Evolutionary conservation across 352 stramenopile species (phyloP).

Genomic region (Pythium angustatum): DNA sequence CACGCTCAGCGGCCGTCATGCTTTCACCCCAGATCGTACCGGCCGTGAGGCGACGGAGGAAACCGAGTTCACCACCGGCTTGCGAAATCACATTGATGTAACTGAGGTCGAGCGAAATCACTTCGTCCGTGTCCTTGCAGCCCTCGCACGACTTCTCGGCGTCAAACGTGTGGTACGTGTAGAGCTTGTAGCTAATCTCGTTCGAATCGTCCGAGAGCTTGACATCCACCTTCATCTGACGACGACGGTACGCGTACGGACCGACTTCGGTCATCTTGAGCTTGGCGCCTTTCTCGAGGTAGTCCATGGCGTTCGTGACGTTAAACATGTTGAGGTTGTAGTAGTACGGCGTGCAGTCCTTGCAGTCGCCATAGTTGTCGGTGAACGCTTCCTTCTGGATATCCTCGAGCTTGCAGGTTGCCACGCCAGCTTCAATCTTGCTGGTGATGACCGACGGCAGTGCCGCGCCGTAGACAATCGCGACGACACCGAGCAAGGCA

Average conservation of each 20-base stretch:
- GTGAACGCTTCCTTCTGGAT: slow-evolving; percentile 44
- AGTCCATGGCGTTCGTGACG: slow-evolving; percentile 68
- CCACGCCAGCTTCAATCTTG: slow-evolving; percentile 39
- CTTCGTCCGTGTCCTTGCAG: slow-evolving; percentile 58
- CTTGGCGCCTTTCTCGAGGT: slow-evolving; percentile 46
- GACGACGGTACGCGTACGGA: slow-evolving; percentile 66
- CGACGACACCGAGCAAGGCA: slow-evolving; percentile 39
- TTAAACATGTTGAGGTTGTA: slow-evolving; percentile 67
- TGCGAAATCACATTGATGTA: slow-evolving; percentile 68
- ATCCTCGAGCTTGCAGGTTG: slow-evolving; percentile 41
- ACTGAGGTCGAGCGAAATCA: slow-evolving; percentile 54
- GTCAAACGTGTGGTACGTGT: slow-evolving; percentile 71
- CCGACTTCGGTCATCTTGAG: slow-evolving; percentile 65
- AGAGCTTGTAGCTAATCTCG: slow-evolving; percentile 71
- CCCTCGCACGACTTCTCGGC: slow-evolving; percentile 43
- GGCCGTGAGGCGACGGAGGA: slow-evolving; percentile 41
- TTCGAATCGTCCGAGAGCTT: slow-evolving; percentile 45
- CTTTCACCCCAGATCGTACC: slow-evolving; percentile 42
- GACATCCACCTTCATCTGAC: slow-evolving; percentile 62
- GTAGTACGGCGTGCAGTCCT: slow-evolving; percentile 77
- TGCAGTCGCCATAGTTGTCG: slow-evolving; percentile 67
- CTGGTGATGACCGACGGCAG: slow-evolving; percentile 47
- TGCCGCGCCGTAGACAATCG: slow-evolving; percentile 53
- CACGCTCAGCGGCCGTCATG: slow-evolving; percentile 28
- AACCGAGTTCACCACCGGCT: slow-evolving; percentile 58